Percentiles rank a stretch among this genome's conserved stretches.
Conservation (phyloP, 345 rosid species). For the Eucalyptus polybractea region DNA sequence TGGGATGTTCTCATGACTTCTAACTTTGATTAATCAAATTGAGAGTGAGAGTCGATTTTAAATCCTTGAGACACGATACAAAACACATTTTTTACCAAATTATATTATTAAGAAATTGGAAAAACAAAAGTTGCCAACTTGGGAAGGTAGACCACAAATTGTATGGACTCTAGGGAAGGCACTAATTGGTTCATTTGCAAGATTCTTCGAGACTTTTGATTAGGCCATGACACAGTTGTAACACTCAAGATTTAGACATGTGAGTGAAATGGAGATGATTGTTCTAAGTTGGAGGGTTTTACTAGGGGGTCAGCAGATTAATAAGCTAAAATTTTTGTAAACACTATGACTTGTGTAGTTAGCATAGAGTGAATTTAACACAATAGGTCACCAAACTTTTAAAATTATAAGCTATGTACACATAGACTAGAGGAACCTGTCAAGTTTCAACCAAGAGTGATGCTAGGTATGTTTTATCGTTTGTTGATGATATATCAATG, state of each 20-base stretch:
- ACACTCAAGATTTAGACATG: accelerated
- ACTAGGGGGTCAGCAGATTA: background rate
- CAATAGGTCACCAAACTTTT: accelerated
- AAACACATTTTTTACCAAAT: background rate
- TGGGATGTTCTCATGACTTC: background rate
- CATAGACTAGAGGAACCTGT: background rate
- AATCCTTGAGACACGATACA: background rate
- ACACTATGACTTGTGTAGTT: background rate
- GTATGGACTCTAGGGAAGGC: background rate
- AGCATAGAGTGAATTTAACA: background rate
- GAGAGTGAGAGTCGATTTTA: background rate
- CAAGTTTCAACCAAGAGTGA: background rate
- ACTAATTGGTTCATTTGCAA: background rate
- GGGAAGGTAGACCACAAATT: background rate
- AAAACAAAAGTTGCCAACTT: background rate
- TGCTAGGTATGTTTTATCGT: background rate
- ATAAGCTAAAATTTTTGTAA: background rate
- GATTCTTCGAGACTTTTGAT: background rate
- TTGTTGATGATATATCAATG: background rate
- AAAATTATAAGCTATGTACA: background rate
- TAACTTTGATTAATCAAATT: background rate
- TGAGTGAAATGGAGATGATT: background rate
- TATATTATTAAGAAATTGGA: background rate
- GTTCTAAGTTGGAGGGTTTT: background rate
- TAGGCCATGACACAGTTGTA: background rate